These are phyloP conservation scores for Ocimum tenuiflorum DNA, from an alignment of 257 asterid genomes.

Conservation along the genomic window DNA sequence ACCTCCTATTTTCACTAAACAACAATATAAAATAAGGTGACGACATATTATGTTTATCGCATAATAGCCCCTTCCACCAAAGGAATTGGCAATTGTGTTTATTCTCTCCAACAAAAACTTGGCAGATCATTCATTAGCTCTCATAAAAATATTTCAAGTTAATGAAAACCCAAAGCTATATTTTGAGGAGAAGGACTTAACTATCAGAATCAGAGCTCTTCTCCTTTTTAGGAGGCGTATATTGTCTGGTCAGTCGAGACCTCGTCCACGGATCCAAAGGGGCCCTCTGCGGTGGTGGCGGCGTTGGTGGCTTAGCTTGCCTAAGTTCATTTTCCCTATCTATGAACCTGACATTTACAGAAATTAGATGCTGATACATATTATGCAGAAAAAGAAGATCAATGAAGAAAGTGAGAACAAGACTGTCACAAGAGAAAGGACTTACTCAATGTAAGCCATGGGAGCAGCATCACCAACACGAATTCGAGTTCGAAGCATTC, in stretches of 20 bases:
- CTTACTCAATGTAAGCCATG: conserved; percentile 92
- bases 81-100: too few relatives aligned
- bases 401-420: background rate
- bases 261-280: conserved; percentile 90
- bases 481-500: conserved; percentile 80
- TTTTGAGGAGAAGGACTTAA: conserved; percentile 16
- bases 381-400: too few relatives aligned
- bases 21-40: too few relatives aligned
- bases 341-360: conserved; percentile 51
- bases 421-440: background rate
- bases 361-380: background rate
- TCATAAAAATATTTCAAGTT: background rate
- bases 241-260: conserved; percentile 80
- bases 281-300: conserved; percentile 63
- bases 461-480: conserved; percentile 95
- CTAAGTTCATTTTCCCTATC: conserved; percentile 92
- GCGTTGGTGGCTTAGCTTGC: conserved; percentile 72
- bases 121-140: background rate
- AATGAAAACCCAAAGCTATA: background rate
- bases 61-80: too few relatives aligned
- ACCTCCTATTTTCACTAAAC: too few relatives aligned
- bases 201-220: conserved; percentile 41
- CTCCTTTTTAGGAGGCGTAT: conserved; percentile 78
- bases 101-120: too few relatives aligned
- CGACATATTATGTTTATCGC: too few relatives aligned